Percentiles rank a stretch among this genome's conserved stretches.
These are phyloP conservation scores for Blastobotrys americana DNA, from an alignment of 805 yeast species.

Conservation along the genomic window DNA sequence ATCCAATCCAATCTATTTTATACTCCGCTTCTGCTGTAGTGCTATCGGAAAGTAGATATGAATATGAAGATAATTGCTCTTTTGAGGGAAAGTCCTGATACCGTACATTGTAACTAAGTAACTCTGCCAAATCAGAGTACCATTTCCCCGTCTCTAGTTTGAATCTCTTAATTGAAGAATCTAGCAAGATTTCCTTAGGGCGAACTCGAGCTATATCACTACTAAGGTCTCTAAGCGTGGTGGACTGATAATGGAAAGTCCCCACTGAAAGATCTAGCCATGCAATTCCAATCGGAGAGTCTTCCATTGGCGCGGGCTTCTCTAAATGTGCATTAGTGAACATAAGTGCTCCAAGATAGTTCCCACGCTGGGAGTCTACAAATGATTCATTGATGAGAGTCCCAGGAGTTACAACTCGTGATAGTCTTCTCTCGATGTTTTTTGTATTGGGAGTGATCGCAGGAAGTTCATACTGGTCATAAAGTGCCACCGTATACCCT, in stretches of 20 bases:
- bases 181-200: constrained; percentile 71
- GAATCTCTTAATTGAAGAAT: constrained; percentile 13
- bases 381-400: constrained; percentile 84
- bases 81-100: constrained; percentile 40
- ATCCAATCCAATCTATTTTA: constrained; percentile 20
- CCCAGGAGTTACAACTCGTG: constrained; percentile 85
- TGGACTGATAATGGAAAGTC: constrained; percentile 59
- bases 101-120: constrained; percentile 54
- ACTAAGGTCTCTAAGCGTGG: constrained; percentile 50
- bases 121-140: constrained; percentile 52
- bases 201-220: constrained; percentile 69
- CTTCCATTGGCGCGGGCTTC: constrained; percentile 30
- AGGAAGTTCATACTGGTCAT: constrained; percentile 47
- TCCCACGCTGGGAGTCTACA: constrained; percentile 62
- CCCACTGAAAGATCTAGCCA: constrained; percentile 93
- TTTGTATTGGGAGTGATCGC: background rate
- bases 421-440: constrained; percentile 31
- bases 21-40: constrained; percentile 12
- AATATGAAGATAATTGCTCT: constrained; percentile 34
- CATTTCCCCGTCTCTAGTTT: constrained; percentile 42
- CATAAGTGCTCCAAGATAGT: constrained; percentile 57
- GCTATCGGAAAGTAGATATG: constrained; percentile 36
- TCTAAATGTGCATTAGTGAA: constrained; percentile 13
- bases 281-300: constrained; percentile 57
- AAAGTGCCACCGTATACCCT: constrained; percentile 67